These are phyloP conservation scores for Parastagonospora avenae DNA, from an alignment of 2,329 filamentous ascomycete species.

Conservation along the genomic window DNA sequence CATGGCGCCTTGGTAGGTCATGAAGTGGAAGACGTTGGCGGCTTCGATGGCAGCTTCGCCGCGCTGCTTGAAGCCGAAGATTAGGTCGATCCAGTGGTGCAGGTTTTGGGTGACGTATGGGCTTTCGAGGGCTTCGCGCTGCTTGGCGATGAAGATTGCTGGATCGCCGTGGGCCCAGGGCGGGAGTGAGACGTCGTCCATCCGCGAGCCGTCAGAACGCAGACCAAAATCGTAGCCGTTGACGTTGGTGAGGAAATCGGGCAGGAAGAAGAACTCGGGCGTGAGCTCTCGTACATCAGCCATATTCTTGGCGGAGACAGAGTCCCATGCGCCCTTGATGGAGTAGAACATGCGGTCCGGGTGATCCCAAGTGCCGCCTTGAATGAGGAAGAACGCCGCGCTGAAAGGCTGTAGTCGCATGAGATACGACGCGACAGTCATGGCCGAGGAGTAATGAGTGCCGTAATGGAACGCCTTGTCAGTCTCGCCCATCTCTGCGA, in stretches of 20 bases:
- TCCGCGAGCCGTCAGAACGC: slow-evolving; percentile 77
- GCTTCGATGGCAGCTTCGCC: slow-evolving; percentile 90
- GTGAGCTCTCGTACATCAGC: slow-evolving; percentile 93
- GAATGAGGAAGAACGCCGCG: slow-evolving; percentile 89
- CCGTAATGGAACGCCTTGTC: slow-evolving; percentile 90
- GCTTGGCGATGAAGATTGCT: slow-evolving; percentile 92
- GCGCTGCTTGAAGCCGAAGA: slow-evolving; percentile 93
- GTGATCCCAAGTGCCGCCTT: slow-evolving; percentile 96
- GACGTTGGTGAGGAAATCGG: slow-evolving; percentile 91
- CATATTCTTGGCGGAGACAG: slow-evolving; percentile 86
- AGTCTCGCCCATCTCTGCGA: slow-evolving; percentile 87
- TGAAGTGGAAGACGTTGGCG: slow-evolving; percentile 92
- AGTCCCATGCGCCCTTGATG: slow-evolving; percentile 87
- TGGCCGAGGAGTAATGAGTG: slow-evolving; percentile 97
- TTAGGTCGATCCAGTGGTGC: slow-evolving; percentile 93
- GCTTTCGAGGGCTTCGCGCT: slow-evolving; percentile 93
- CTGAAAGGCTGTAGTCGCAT: slow-evolving; percentile 96
- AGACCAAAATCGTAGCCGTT: slow-evolving; percentile 94
- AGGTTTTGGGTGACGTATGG: slow-evolving; percentile 88
- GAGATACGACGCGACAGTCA: slow-evolving; percentile 97
- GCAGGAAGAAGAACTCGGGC: slow-evolving; percentile 95
- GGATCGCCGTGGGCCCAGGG: slow-evolving; percentile 97
- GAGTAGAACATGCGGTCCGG: slow-evolving; percentile 95
- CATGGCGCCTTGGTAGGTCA: slow-evolving; percentile 92
- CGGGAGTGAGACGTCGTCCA: slow-evolving; percentile 87